These are phyloP conservation scores for Mortierella sp. DNA, from an alignment of 371 early-diverging fungal genomes.

Conservation along the genomic window DNA sequence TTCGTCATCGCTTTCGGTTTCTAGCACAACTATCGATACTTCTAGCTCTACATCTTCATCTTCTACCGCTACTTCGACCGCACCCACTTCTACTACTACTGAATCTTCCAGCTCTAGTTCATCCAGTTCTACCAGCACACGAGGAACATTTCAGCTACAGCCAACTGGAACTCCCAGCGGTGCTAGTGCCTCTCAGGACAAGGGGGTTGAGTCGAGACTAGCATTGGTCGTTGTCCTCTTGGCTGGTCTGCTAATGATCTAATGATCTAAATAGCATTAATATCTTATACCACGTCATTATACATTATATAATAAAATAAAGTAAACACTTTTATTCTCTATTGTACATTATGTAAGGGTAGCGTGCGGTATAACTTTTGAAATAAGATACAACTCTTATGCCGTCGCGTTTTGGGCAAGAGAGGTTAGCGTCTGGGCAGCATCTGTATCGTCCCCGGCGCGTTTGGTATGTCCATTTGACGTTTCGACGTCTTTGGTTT, in stretches of 20 bases:
- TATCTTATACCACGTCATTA: too few species aligned
- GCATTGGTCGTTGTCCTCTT: constrained; percentile 40
- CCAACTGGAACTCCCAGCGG: constrained; percentile 50
- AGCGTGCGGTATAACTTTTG: not conserved
- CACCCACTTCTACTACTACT: not conserved
- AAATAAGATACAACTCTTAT: not conserved
- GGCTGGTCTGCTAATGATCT: constrained; percentile 32
- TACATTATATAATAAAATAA: not conserved
- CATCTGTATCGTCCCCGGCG: constrained; percentile 19
- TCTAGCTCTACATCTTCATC: not conserved
- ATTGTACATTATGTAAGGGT: constrained; percentile 1
- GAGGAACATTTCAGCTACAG: constrained; percentile 40
- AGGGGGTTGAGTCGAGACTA: constrained; percentile 32
- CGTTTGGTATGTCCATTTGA: not conserved
- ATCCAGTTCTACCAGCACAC: constrained; percentile 9
- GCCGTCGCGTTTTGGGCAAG: constrained; percentile 18
- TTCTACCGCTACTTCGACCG: not conserved
- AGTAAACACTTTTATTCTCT: not conserved
- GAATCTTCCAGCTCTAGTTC: not conserved
- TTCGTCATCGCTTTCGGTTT: not conserved
- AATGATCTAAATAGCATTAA: not conserved
- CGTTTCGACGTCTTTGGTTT: not conserved
- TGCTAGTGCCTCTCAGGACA: constrained; percentile 7
- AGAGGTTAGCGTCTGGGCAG: constrained; percentile 38
- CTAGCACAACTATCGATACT: not conserved